These are phyloP conservation scores for Clavispora fructus DNA, from an alignment of 805 yeast species.

Conservation along the genomic window DNA sequence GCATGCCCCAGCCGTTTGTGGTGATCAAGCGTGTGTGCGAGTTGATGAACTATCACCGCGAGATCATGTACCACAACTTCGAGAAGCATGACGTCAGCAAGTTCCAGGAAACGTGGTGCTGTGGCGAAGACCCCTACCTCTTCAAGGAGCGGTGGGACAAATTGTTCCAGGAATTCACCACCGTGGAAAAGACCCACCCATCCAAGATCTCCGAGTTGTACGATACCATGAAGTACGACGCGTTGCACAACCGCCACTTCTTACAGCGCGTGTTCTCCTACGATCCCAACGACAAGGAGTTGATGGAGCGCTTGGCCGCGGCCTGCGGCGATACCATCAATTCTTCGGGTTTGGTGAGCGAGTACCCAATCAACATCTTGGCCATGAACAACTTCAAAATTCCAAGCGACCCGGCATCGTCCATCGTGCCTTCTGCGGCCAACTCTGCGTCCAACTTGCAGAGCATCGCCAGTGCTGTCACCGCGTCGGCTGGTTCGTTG, in stretches of 20 bases:
- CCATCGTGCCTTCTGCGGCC: slow-evolving; percentile 16
- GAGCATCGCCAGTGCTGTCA: slow-evolving; percentile 15
- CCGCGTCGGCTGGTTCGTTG: slow-evolving; percentile 55
- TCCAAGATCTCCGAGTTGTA: slow-evolving; percentile 93
- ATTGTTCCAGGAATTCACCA: slow-evolving; percentile 82
- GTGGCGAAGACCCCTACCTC: slow-evolving; percentile 87
- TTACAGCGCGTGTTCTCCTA: slow-evolving; percentile 78
- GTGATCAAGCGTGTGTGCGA: slow-evolving; percentile 94
- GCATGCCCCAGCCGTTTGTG: slow-evolving; percentile 94
- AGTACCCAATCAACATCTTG: slow-evolving; percentile 67
- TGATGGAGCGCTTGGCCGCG: slow-evolving; percentile 32
- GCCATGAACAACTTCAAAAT: slow-evolving; percentile 75
- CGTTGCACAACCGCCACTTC: slow-evolving; percentile 88
- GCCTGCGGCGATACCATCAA: slow-evolving; percentile 39
- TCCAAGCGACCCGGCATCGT: slow-evolving; percentile 30
- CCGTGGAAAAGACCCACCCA: slow-evolving; percentile 95
- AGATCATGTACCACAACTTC: slow-evolving; percentile 78
- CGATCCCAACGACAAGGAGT: slow-evolving; percentile 36
- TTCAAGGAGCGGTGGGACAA: slow-evolving; percentile 98
- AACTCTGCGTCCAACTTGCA: slow-evolving; percentile 20
- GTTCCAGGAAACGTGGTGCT: slow-evolving; percentile 87
- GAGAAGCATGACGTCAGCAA: slow-evolving; percentile 55
- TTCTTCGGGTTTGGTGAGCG: slow-evolving; percentile 55
- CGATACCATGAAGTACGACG: slow-evolving; percentile 98
- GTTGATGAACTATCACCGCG: slow-evolving; percentile 86